phyloP scores from a whole-genome alignment of 208 protist genomes.

The Leishmania braziliensis region DNA sequence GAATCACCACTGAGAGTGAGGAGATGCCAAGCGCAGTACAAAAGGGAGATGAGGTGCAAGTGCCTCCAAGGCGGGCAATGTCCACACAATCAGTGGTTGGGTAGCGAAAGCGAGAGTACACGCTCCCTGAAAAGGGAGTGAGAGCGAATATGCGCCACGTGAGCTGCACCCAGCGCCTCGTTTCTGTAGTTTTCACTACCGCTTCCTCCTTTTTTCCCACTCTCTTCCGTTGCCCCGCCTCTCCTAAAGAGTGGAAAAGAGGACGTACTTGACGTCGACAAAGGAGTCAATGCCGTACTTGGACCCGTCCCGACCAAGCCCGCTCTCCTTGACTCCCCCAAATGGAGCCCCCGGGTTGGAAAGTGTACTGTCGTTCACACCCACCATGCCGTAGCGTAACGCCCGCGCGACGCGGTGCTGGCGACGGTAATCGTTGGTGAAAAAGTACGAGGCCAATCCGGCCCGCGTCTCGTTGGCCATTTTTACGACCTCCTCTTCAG shows the following conservation, averaged over 20 bases:
- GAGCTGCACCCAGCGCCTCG: not conserved
- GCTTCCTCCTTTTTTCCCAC: not conserved
- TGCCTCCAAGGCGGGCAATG: not conserved
- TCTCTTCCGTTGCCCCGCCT: not conserved
- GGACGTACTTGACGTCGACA: constrained; percentile 82
- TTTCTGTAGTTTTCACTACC: not conserved
- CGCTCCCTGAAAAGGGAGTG: not conserved
- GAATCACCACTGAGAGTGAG: not conserved
- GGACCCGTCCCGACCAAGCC: constrained; percentile 89
- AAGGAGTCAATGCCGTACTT: constrained; percentile 91
- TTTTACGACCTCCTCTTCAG: constrained; percentile 67
- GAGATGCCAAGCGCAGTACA: not conserved
- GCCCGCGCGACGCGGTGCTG: constrained; percentile 60
- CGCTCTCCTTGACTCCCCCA: constrained; percentile 91
- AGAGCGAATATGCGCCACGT: not conserved
- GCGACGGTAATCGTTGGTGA: constrained; percentile 71
- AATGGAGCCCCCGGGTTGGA: constrained; percentile 78
- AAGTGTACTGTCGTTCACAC: constrained; percentile 73
- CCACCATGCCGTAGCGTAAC: constrained; percentile 87
- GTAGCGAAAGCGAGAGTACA: not conserved
- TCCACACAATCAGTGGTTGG: not conserved
- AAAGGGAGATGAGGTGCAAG: not conserved
- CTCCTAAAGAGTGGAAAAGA: constrained; percentile 60
- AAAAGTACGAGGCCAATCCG: constrained; percentile 85
- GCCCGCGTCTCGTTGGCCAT: constrained; percentile 79